Conservation (phyloP, 441 rosid species). For the Aleurites moluccanus region DNA sequence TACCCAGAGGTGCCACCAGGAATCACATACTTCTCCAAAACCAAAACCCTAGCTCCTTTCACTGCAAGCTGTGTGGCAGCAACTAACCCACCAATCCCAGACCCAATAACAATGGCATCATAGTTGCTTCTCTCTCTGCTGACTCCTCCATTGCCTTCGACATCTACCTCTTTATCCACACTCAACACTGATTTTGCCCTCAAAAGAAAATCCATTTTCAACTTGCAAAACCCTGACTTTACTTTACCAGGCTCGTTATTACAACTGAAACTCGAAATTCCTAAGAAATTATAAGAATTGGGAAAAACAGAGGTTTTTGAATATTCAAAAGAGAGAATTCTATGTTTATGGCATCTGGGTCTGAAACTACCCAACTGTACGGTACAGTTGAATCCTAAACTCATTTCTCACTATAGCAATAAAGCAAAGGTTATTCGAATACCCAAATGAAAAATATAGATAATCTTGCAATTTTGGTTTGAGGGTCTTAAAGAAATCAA, state of each 20-base stretch:
- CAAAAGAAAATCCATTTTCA: constrained; percentile 21
- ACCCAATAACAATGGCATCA: constrained; percentile 90
- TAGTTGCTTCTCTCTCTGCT: constrained; percentile 33
- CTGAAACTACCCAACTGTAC: constrained; percentile 16
- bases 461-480: background rate
- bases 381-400: constrained; percentile 2
- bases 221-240: constrained; percentile 20
- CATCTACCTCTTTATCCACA: constrained; percentile 34
- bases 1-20: constrained; percentile 98
- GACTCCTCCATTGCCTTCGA: constrained; percentile 32
- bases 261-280: constrained; percentile 11
- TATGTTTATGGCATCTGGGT: constrained; percentile 25
- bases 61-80: constrained; percentile 88
- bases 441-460: background rate
- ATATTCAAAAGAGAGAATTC: constrained; percentile 9
- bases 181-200: constrained; percentile 43
- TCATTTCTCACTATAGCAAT: constrained; percentile 8
- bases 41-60: constrained; percentile 86
- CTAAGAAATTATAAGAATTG: background rate
- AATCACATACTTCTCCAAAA: constrained; percentile 91
- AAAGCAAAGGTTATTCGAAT: background rate
- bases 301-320: background rate
- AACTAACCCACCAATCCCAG: constrained; percentile 91
- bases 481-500: background rate
- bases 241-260: constrained; percentile 22